These are phyloP conservation scores for Colletotrichum sojae DNA, from an alignment of 2,329 filamentous ascomycete genomes.

Conservation along the genomic window DNA sequence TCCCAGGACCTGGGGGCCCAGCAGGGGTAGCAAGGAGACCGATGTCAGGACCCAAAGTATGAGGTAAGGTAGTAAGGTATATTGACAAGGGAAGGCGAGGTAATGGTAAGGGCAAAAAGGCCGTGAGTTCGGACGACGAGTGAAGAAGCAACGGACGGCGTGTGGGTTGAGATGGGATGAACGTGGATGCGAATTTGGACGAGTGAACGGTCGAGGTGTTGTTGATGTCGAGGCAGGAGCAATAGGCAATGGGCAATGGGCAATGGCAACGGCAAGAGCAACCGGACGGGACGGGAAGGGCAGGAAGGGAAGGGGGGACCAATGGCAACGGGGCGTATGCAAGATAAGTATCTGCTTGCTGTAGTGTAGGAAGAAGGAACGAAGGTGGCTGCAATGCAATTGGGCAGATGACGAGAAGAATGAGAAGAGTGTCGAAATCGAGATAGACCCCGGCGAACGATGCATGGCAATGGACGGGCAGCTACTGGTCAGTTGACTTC, in stretches of 20 bases:
- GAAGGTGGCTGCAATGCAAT: conserved; percentile 12
- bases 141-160: conserved; percentile 28
- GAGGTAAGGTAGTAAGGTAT: conserved; percentile 30
- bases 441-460: conserved; percentile 8
- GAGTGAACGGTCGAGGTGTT: no score
- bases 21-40: conserved; percentile 37
- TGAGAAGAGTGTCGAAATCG: conserved; percentile 15
- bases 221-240: no score
- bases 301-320: conserved; percentile 17
- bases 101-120: conserved; percentile 16
- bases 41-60: conserved; percentile 37
- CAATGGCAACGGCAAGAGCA: not conserved
- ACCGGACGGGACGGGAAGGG: conserved; percentile 10
- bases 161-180: conserved; percentile 7
- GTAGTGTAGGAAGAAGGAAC: conserved; percentile 26
- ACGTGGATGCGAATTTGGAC: no score
- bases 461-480: conserved; percentile 18
- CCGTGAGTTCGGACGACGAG: conserved; percentile 32
- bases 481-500: conserved; percentile 34
- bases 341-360: not conserved
- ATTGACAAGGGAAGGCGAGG: conserved; percentile 23
- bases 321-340: conserved; percentile 22
- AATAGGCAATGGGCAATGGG: no score
- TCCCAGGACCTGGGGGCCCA: conserved; percentile 15
- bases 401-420: conserved; percentile 14